A percentile compares a stretch with the other conserved stretches of the same genome.
Conservation (phyloP, 2,329 filamentous ascomycete genomes). For the Fusarium setosum region DNA sequence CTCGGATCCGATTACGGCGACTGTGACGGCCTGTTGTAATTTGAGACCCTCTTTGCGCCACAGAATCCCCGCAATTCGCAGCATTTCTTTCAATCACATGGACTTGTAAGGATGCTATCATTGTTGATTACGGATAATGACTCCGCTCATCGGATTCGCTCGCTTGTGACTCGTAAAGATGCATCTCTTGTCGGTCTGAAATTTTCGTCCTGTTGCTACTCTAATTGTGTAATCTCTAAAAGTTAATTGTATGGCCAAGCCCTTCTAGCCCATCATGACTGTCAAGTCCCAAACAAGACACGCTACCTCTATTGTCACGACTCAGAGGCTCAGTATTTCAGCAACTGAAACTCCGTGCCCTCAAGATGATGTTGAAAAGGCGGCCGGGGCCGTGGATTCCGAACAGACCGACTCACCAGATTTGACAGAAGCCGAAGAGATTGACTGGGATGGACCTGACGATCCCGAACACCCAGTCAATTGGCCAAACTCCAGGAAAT, state of each 20-base stretch:
- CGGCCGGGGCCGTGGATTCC: not conserved
- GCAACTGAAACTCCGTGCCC: not conserved
- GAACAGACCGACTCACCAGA: not conserved
- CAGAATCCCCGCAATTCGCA: slow-evolving; percentile 3
- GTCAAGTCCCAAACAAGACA: not conserved
- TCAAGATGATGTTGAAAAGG: not conserved
- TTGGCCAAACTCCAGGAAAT: slow-evolving; percentile 25
- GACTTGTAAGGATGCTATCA: not conserved
- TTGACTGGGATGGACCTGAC: slow-evolving; percentile 21
- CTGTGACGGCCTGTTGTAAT: not conserved
- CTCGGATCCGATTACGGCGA: slow-evolving; percentile 4
- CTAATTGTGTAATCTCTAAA: not conserved
- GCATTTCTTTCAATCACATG: not conserved
- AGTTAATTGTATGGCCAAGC: not conserved
- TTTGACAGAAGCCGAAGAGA: not conserved
- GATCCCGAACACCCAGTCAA: slow-evolving; percentile 23
- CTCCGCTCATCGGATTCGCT: slow-evolving; percentile 4
- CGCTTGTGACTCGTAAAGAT: not conserved
- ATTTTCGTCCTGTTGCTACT: not conserved
- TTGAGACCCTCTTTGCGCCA: slow-evolving; percentile 12
- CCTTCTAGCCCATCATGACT: not conserved
- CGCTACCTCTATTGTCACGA: not conserved
- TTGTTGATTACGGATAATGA: not conserved
- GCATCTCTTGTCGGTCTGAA: not conserved
- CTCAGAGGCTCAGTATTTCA: not conserved